Conservation (phyloP, 2,329 filamentous ascomycete genomes). For the Epichloe gansuensis region DNA sequence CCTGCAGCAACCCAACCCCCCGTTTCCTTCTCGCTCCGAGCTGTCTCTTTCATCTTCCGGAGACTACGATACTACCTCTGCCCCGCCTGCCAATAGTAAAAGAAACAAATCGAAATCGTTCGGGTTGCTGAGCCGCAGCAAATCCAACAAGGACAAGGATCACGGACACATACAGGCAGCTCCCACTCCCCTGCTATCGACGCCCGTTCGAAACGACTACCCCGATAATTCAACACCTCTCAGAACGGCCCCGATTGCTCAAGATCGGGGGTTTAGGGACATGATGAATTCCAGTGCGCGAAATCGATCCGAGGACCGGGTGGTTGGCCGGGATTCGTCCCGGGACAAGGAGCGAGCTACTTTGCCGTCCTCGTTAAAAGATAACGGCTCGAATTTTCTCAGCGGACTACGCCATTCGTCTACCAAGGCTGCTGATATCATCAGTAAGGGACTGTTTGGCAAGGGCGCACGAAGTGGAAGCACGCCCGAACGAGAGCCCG, state of each 20-base stretch:
- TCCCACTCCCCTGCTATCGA: constrained; percentile 12
- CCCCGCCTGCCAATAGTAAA: constrained; percentile 24
- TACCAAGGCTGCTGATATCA: constrained; percentile 64
- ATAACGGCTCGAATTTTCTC: constrained; percentile 53
- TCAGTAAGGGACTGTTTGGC: constrained; percentile 72
- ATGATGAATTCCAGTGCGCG: constrained; percentile 53
- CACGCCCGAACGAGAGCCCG: constrained; percentile 49
- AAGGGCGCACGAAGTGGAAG: constrained; percentile 64
- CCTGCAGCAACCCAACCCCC: constrained; percentile 26
- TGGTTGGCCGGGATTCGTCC: constrained; percentile 29
- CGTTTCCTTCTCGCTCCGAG: constrained; percentile 37
- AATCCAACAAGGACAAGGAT: constrained; percentile 40
- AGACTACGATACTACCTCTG: constrained; percentile 29
- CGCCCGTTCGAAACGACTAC: constrained; percentile 15
- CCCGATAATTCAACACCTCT: constrained; percentile 24
- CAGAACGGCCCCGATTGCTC: constrained; percentile 49
- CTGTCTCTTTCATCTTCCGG: constrained; percentile 36
- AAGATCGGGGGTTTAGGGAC: constrained; percentile 55
- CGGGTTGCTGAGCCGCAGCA: constrained; percentile 36
- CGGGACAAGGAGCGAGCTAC: constrained; percentile 36
- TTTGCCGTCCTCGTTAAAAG: constrained; percentile 43
- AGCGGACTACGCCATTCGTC: constrained; percentile 61
- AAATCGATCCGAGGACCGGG: constrained; percentile 62
- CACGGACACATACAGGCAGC: constrained; percentile 26
- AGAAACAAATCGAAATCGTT: constrained; percentile 44